These are phyloP conservation scores for Aspergillus sergii DNA, from an alignment of 2,329 filamentous ascomycete species.

Conservation along the genomic window DNA sequence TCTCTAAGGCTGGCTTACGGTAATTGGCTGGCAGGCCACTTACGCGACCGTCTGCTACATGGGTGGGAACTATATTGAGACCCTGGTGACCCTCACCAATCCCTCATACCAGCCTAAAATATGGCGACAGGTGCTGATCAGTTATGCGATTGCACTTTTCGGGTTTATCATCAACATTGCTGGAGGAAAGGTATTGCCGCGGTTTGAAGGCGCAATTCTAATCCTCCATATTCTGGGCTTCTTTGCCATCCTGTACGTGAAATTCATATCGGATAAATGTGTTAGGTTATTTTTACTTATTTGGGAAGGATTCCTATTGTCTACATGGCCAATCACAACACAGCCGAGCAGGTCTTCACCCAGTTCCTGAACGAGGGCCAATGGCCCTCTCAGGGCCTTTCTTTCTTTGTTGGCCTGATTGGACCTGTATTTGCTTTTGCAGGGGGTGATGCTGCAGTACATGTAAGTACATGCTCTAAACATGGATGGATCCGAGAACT, in stretches of 20 bases:
- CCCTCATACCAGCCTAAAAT: slow-evolving; percentile 39
- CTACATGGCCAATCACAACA: slow-evolving; percentile 42
- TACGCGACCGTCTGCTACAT: slow-evolving; percentile 40
- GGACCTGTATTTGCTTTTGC: slow-evolving; percentile 40
- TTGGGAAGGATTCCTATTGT: slow-evolving; percentile 42
- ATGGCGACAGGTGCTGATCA: slow-evolving; percentile 43
- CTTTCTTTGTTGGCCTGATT: slow-evolving; percentile 28
- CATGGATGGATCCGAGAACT: too few species aligned
- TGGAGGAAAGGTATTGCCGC: slow-evolving; percentile 45
- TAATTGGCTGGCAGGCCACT: slow-evolving; percentile 47
- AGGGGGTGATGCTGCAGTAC: slow-evolving; percentile 40
- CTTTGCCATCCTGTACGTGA: slow-evolving; percentile 48
- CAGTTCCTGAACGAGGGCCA: slow-evolving; percentile 47
- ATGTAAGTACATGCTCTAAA: slow-evolving; percentile 29
- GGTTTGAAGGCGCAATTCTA: slow-evolving; percentile 52
- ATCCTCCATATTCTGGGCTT: slow-evolving; percentile 56
- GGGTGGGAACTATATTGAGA: slow-evolving; percentile 38
- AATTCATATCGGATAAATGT: background rate
- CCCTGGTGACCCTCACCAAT: slow-evolving; percentile 42
- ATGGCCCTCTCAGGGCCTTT: slow-evolving; percentile 25
- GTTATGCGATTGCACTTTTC: background rate
- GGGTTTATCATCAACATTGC: slow-evolving; percentile 42
- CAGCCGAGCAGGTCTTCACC: slow-evolving; percentile 39
- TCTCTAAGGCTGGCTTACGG: slow-evolving; percentile 41
- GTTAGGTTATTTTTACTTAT: background rate